phyloP scores from a whole-genome alignment of 805 yeast species.

The Tetrapisispora phaffii region DNA sequence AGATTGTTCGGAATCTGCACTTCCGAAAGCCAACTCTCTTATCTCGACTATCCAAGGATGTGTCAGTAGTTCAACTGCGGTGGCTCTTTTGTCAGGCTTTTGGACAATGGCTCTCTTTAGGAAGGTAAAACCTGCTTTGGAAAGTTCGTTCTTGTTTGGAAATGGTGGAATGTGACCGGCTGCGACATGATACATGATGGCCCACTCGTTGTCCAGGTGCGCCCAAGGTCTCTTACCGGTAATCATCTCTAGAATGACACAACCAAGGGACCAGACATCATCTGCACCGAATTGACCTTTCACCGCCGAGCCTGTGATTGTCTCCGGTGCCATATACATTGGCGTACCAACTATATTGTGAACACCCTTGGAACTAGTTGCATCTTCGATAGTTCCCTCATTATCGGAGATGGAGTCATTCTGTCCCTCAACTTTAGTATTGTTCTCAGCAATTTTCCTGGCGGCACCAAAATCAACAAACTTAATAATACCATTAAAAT shows the following conservation, averaged over 20 bases:
- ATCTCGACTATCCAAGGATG: slow-evolving; percentile 86
- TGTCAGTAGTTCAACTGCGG: slow-evolving; percentile 73
- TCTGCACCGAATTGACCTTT: slow-evolving; percentile 33
- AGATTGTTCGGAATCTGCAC: slow-evolving; percentile 15
- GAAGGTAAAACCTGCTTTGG: slow-evolving; percentile 62
- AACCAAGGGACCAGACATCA: slow-evolving; percentile 96
- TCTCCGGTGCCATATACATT: slow-evolving; percentile 98
- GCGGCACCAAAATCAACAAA: slow-evolving; percentile 98
- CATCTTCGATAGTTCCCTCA: not conserved
- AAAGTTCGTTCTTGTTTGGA: slow-evolving; percentile 70
- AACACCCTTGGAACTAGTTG: slow-evolving; percentile 3
- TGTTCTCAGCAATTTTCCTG: slow-evolving; percentile 62
- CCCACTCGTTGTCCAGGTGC: slow-evolving; percentile 92
- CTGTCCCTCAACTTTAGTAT: slow-evolving; percentile 30
- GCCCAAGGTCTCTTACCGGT: slow-evolving; percentile 97
- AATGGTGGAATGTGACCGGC: slow-evolving; percentile 86
- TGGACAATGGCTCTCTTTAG: slow-evolving; percentile 68
- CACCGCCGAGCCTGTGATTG: slow-evolving; percentile 63
- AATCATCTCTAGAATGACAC: slow-evolving; percentile 92
- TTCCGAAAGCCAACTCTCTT: slow-evolving; percentile 58
- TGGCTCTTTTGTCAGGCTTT: slow-evolving; percentile 69
- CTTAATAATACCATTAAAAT: slow-evolving; percentile 86
- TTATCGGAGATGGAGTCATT: not conserved
- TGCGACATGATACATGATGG: slow-evolving; percentile 96
- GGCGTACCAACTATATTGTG: slow-evolving; percentile 73